Evolutionary conservation across 2,329 filamentous ascomycete species (phyloP), one percentile per base, ranked within the genome.

Genomic region (Ceratocystis cacaofunesta): DNA sequence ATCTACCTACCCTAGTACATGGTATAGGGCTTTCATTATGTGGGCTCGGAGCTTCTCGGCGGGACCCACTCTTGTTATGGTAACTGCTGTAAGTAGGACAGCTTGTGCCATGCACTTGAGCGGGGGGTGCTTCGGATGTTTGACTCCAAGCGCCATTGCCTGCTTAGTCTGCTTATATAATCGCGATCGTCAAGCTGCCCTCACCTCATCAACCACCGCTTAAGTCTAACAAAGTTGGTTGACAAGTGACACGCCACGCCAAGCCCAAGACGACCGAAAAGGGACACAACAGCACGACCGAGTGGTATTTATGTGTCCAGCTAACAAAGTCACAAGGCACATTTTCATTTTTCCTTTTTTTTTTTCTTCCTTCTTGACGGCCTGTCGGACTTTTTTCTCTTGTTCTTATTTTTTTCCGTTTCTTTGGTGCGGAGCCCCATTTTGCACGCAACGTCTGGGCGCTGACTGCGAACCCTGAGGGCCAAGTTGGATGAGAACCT

Each of bases 381-480:
- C 36, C 52, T 28, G 6, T 57, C 52, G 50, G 50, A 12, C 22
- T 22, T 55, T 15, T 28, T 15, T 28, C 52, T 57, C 6, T 17
- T 30, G 25, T 41, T 41, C 3, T 41, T 41, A 1, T 41, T 15
- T 5, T 10, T 41, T 15, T 28, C 52, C 17, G 0, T 17, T n/a
- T 25, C 28, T 28, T 57, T 57, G 52, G 22, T 57, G 55, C 28
- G 55, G 55, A 36, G 28, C 55, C 48, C 36, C 10, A 15, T 44
- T 44, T 36, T n/a, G n/a, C n/a, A 10, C 36, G 15, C 60, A 46
- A 44, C 28, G 58, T 62, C 64, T 62, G 60, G 64, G 60, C 64
- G 43, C 48, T 41, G 36, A 41, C 10, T 41, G 48, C 19, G 64
- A 30, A 46, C 60, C 60, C 61, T 66, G 64, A 66, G 44, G 64